phyloP scores from a whole-genome alignment of 2,329 filamentous ascomycete species.

The Madurella fahalii region DNA sequence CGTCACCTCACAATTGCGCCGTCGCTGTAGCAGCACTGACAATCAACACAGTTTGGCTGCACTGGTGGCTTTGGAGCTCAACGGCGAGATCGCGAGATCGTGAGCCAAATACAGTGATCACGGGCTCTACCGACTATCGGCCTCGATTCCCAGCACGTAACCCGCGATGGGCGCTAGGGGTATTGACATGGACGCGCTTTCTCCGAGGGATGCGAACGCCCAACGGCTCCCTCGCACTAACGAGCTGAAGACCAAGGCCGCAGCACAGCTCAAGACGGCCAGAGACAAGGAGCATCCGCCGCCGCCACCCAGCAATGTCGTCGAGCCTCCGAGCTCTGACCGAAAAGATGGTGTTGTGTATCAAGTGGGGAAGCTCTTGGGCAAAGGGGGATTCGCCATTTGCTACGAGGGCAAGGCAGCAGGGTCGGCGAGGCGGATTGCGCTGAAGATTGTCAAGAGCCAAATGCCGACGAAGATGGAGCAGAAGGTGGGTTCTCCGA shows the following conservation, averaged over 20 bases:
- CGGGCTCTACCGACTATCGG: not conserved
- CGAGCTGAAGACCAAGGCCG: conserved; percentile 51
- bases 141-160: not conserved
- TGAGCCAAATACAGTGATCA: not conserved
- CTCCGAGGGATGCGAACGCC: conserved; percentile 61
- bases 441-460: conserved; percentile 79
- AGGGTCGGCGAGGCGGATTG: conserved; percentile 63
- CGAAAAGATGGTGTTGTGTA: conserved; percentile 68
- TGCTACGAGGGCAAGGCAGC: conserved; percentile 69
- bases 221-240: conserved; percentile 46
- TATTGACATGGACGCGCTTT: conserved; percentile 59
- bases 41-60: not conserved
- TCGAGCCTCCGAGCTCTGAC: conserved; percentile 63
- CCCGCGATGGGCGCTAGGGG: conserved; percentile 44
- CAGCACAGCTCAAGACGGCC: conserved; percentile 50
- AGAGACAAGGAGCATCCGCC: conserved; percentile 65
- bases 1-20: too few relatives aligned
- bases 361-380: conserved; percentile 68
- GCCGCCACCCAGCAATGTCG: conserved; percentile 57
- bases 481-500: conserved; percentile 59
- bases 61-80: too few relatives aligned
- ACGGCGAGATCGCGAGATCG: not conserved
- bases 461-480: conserved; percentile 80
- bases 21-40: not conserved
- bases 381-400: conserved; percentile 79